Evolutionary conservation across 208 protist genomes (phyloP), one percentile per base, ranked within the genome.

Genomic region (Trypanosoma cruzi): DNA sequence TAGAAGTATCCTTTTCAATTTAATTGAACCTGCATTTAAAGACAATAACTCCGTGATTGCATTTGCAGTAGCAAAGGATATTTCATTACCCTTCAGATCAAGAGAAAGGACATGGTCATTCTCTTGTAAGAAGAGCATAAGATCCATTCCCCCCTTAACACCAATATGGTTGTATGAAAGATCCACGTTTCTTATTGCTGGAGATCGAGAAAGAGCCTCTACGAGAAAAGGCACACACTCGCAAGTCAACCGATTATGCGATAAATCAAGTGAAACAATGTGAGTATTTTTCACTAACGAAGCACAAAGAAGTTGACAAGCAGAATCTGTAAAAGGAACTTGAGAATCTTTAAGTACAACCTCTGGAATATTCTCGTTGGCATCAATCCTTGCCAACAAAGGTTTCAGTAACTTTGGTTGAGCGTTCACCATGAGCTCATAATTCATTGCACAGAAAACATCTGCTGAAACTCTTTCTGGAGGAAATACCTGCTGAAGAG

Each of bases 101-200:
- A 95, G 53, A 34, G 59, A 76, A 26, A 66, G 63, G 18, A 95
- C 4, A 49, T 88, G 64, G 24, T 84, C 59, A 42, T 85, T 80
- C 29, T 69, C 37, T 64, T 79, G 74, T 14, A 94, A 34, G 31
- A 65, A 82, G 8, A 29, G 42, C 29, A 85, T 68, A 66, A 93
- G 61, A 54, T 78, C 44, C 64, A 83, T 62, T 3, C 76, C 88
- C 42, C 88, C 89, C 4, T 46, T 44, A 52, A 83, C 86, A 69
- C 91, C 81, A 37, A 97, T 90, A 18, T 69, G 36, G 77, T 97
- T 97, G 73, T 87, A 24, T 20, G 82, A 81, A 8, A 97, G 61
- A 59, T 94, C 78, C 20, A 97, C 59, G n/a, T 40, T 69, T 22
- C 26, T 70, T 2, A 97, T 78, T 29, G 40, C 73, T 20, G 68